Percentiles rank a stretch among this genome's conserved stretches.
phyloP scores from a whole-genome alignment of 1,284 basidiomycete species.

The Melampsora americana region DNA sequence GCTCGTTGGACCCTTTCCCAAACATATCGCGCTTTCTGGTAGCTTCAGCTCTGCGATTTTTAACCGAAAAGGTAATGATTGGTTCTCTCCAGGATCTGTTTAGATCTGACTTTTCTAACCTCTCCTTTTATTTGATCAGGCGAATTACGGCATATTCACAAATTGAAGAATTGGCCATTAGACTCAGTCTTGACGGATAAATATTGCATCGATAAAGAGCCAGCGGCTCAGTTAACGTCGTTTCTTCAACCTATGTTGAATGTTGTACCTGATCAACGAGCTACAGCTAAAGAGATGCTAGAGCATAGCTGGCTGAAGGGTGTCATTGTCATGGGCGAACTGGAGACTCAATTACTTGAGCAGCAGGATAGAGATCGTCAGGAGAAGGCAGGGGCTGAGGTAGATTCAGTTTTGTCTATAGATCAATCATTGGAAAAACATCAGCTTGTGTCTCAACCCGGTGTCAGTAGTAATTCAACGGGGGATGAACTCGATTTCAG shows the following conservation, averaged over 20 bases:
- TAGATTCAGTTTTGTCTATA: not conserved
- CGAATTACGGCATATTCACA: constrained; percentile 90
- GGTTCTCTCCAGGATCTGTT: not conserved
- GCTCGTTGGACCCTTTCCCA: constrained; percentile 82
- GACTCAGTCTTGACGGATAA: constrained; percentile 79
- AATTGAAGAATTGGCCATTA: constrained; percentile 90
- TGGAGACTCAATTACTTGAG: constrained; percentile 15
- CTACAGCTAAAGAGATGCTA: constrained; percentile 74
- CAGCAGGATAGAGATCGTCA: not conserved
- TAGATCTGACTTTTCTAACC: not conserved
- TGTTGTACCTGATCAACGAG: constrained; percentile 76
- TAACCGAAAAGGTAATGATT: constrained; percentile 72
- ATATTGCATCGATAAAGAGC: constrained; percentile 81
- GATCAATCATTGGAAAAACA: not conserved
- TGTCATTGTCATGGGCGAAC: constrained; percentile 24
- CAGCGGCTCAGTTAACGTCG: constrained; percentile 74
- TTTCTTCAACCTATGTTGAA: constrained; percentile 91
- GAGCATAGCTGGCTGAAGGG: constrained; percentile 79
- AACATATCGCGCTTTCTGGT: constrained; percentile 77
- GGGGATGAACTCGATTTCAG: too few relatives aligned
- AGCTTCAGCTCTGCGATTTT: constrained; percentile 96
- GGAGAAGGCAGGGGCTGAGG: not conserved
- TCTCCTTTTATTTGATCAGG: constrained; percentile 58
- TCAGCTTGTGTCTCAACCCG: too few relatives aligned
- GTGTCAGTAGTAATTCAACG: too few relatives aligned